phyloP scores from a whole-genome alignment of 441 rosid genomes.

The Oxalis stricta region DNA sequence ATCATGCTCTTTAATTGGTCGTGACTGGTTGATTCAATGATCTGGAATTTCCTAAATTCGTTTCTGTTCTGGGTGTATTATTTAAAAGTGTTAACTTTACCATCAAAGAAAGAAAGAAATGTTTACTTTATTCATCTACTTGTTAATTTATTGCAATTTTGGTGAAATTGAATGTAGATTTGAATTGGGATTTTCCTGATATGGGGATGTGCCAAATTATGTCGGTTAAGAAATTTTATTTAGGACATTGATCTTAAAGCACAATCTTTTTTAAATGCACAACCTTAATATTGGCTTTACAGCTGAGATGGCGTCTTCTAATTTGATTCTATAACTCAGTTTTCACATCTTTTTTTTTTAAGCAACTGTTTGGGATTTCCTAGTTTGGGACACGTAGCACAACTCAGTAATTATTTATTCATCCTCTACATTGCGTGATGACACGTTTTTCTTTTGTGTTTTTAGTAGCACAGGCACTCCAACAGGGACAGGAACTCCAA shows the following conservation, averaged over 20 bases:
- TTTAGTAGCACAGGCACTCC: constrained; percentile 19
- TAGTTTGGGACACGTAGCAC: too few species aligned
- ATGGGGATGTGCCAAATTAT: not conserved
- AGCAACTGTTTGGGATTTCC: too few species aligned
- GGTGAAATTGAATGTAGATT: constrained; percentile 3
- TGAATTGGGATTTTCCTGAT: constrained; percentile 10
- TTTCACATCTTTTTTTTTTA: constrained; percentile 15
- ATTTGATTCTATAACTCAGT: constrained; percentile 3
- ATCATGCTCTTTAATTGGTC: too few species aligned
- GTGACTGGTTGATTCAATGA: too few species aligned
- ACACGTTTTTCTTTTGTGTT: not conserved
- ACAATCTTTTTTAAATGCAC: not conserved
- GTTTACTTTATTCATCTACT: too few species aligned
- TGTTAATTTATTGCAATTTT: not conserved
- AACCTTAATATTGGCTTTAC: not conserved
- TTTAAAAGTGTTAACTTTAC: too few species aligned
- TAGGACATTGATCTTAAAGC: not conserved
- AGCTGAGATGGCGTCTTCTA: constrained; percentile 14
- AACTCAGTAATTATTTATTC: too few species aligned
- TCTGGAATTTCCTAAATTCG: too few species aligned
- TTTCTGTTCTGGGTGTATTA: too few species aligned
- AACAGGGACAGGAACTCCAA: constrained; percentile 7
- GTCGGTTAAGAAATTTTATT: not conserved
- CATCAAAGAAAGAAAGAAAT: too few species aligned
- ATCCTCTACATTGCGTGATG: too few species aligned